Evolutionary conservation across 2,329 filamentous ascomycete species (phyloP).

Genomic region (Coniochaeta sp.): DNA sequence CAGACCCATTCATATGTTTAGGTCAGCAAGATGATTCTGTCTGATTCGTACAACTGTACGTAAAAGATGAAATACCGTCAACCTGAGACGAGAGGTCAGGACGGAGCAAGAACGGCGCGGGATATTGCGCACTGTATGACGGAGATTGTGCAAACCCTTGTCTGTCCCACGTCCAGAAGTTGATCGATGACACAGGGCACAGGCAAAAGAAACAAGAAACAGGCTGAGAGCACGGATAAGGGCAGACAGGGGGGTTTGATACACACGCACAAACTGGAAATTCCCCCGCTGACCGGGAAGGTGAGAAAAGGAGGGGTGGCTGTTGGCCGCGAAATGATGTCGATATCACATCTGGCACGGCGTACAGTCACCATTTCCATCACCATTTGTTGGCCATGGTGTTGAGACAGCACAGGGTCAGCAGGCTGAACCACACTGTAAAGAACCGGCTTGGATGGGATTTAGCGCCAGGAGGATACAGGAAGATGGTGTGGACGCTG

Average conservation of each 20-base stretch:
- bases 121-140: conserved; percentile 2
- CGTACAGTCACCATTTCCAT: background rate
- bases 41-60: background rate
- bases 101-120: background rate
- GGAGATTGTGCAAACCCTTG: background rate
- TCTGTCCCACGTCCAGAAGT: background rate
- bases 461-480: background rate
- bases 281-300: background rate
- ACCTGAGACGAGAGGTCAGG: background rate
- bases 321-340: background rate
- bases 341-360: background rate
- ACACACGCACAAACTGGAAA: conserved; percentile 5
- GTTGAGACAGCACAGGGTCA: background rate
- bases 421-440: conserved; percentile 1
- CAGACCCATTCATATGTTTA: background rate
- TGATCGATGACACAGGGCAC: background rate
- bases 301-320: background rate
- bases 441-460: background rate
- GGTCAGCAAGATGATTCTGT: background rate
- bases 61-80: background rate
- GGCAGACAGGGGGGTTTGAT: conserved; percentile 10
- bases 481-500: background rate
- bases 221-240: conserved; percentile 8
- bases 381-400: background rate
- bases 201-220: background rate